Base-by-base conservation (phyloP, 768 basidiomycete species). In the Psilocybe subaeruginosa region DNA sequence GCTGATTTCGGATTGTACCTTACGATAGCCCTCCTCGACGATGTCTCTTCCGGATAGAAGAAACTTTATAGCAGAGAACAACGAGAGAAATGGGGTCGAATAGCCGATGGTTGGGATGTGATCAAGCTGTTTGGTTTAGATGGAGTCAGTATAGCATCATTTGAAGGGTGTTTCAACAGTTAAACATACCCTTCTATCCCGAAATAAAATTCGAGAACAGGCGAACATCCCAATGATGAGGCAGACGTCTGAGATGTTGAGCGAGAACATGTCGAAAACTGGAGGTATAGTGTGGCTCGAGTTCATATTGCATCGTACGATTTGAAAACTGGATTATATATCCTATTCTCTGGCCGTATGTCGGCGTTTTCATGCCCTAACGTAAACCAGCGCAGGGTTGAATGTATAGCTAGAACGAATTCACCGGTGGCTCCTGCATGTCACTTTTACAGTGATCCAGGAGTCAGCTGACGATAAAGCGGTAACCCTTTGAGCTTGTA, bases 1-100 rank as follows among this genome's bases (percentile, higher is more conserved):
- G 23, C 23, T 23, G 23, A 23, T 11, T 35, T 35, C 16, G 14
- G 5, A 31, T 14, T 61, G 12, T 33, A 70, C 71, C 51, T 66
- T 70, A 19, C 62, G 56, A 61, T 68, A 69, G 2, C 71, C 70
- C 55, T 68, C 64, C 9, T 53, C 56, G 3, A 72, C 56, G 41
- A 64, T 60, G 43, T 58, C 35, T n/a, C 57, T 41, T 33, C 65
- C 57, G 61, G 47, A 19, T 29, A 69, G 14, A 60, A 59, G 41
- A 62, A 72, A 58, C 50, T 56, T 30, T n/a, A 62, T 19, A 33
- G 64, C 62, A 39, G 57, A 56, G 43, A 69, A 54, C 19, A 60
- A 56, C 1, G 68, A 69, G 1, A 69, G 39, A 31, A 69, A 55
- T 17, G 64, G 66, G 2, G 55, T 30, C 8, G 64, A 58, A 19